Evolutionary conservation across 2,329 filamentous ascomycete genomes (phyloP), one percentile per base, ranked within the genome.

Genomic region (Alternaria conjuncta): DNA sequence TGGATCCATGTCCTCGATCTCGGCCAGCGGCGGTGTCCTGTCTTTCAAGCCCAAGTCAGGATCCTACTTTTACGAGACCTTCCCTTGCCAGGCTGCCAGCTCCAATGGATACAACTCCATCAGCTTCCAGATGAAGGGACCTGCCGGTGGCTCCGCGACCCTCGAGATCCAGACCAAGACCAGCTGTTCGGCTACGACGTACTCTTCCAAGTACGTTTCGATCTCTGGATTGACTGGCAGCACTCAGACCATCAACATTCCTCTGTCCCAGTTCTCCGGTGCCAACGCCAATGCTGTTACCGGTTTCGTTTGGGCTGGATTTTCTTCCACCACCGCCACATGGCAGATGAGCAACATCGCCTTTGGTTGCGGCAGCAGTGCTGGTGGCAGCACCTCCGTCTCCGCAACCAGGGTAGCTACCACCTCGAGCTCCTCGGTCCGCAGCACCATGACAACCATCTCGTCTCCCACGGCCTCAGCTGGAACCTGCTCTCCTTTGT

Each of bases 1-100:
- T 77, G 82, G 78, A 13, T 79, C 81, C 61, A 86, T 85, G 79
- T 78, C 76, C 65, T 74, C 82, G 71, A 72, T 84, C 72, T 79
- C 77, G 47, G 82, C 78, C 32, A 77, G 77, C 13, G 76, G 76
- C 13, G 82, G 83, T 50, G 81, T 84, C 28, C 80, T 87, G 21
- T 82, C 81, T 8, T 85, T 88, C 75, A 84, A 81, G n/a, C 83
- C 84, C 30, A 84, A 82, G 64, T 70, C 79, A 15, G 71, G 68
- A 25, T 83, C 84, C 12, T 87, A 87, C 77, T 87, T 86, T 65
- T 87, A 87, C 70, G 85, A 86, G 72, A 84, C 82, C 2, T 83
- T 87, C 57, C 69, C 76, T 0, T 87, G 86, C 75, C 80, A 84
- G 68, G 76, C 80, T 43, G 81, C 85, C 18, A 75, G 75, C 15